Percentiles rank a stretch among this genome's conserved stretches.
These are phyloP conservation scores for Yamadazyma sp. DNA, from an alignment of 805 yeast species.

Conservation along the genomic window DNA sequence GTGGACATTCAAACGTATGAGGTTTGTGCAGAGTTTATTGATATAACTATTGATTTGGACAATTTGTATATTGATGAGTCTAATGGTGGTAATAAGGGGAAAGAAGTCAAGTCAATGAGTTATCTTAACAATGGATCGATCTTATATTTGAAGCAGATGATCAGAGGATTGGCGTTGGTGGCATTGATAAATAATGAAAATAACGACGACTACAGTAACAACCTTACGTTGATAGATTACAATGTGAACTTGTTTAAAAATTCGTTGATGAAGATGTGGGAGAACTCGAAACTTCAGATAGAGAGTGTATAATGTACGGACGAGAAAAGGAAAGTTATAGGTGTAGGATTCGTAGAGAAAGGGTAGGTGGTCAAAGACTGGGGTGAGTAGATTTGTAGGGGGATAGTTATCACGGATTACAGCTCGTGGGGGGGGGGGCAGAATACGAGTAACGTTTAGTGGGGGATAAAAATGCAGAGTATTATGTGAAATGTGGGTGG, in stretches of 20 bases:
- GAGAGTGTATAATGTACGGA: too few relatives aligned
- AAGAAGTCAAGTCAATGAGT: slow-evolving; percentile 65
- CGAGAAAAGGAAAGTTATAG: too few relatives aligned
- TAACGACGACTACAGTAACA: slow-evolving; percentile 38
- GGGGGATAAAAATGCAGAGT: too few relatives aligned
- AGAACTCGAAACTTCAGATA: slow-evolving; percentile 32
- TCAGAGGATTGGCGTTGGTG: slow-evolving; percentile 87
- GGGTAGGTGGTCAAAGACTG: too few relatives aligned
- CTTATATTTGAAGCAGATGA: slow-evolving; percentile 85
- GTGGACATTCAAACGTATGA: slow-evolving; percentile 95
- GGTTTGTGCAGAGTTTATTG: slow-evolving; percentile 96
- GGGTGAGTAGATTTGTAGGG: too few relatives aligned
- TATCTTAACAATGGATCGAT: slow-evolving; percentile 81
- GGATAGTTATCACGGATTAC: too few relatives aligned
- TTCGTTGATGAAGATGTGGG: slow-evolving; percentile 74
- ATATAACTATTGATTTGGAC: slow-evolving; percentile 86
- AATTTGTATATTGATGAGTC: slow-evolving; percentile 51
- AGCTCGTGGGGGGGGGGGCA: too few relatives aligned
- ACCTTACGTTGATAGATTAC: slow-evolving; percentile 76
- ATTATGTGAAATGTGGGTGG: too few relatives aligned
- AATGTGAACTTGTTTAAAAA: slow-evolving; percentile 79
- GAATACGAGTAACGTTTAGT: too few relatives aligned
- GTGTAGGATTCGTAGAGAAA: too few relatives aligned
- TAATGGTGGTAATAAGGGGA: slow-evolving; percentile 16
- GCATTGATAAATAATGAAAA: slow-evolving; percentile 56